Conservation (phyloP, 2,329 filamentous ascomycete genomes). For the Rhynchosporium secalis region DNA sequence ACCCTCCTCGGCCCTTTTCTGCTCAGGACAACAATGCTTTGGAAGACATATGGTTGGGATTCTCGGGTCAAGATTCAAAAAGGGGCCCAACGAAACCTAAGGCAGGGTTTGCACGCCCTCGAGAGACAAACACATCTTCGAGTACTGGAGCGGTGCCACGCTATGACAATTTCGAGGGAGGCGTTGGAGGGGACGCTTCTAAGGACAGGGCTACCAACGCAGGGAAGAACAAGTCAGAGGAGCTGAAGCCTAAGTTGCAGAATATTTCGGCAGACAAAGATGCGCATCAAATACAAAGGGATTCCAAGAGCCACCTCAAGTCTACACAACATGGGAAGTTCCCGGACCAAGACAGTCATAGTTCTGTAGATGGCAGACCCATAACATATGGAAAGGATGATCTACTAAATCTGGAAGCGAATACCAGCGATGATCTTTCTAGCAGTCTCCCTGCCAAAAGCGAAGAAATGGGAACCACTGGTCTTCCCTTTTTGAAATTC, state of each 20-base stretch:
- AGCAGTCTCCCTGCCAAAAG: conserved; percentile 18
- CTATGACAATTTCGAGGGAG: conserved; percentile 14
- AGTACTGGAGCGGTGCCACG: conserved; percentile 26
- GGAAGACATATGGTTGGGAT: conserved; percentile 72
- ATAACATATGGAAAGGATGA: conserved; percentile 1
- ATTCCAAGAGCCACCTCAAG: conserved; percentile 6
- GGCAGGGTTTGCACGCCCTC: background rate
- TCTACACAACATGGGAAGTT: conserved; percentile 7
- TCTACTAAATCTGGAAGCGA: background rate
- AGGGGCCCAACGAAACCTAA: conserved; percentile 46
- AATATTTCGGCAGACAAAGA: background rate
- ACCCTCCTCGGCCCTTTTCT: conserved; percentile 75
- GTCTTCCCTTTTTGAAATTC: conserved; percentile 49
- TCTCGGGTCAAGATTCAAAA: conserved; percentile 53
- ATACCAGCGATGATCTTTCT: conserved; percentile 7
- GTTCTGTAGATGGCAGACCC: background rate
- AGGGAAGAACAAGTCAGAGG: background rate
- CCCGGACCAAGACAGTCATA: background rate
- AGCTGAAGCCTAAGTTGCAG: background rate
- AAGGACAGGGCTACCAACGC: conserved; percentile 2
- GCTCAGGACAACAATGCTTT: conserved; percentile 75
- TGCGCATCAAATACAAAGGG: background rate
- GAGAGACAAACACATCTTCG: background rate
- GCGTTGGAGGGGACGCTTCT: conserved; percentile 11
- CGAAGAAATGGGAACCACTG: conserved; percentile 45